Base-by-base conservation (phyloP, 331 rosid species). In the Dryas integrifolia region DNA sequence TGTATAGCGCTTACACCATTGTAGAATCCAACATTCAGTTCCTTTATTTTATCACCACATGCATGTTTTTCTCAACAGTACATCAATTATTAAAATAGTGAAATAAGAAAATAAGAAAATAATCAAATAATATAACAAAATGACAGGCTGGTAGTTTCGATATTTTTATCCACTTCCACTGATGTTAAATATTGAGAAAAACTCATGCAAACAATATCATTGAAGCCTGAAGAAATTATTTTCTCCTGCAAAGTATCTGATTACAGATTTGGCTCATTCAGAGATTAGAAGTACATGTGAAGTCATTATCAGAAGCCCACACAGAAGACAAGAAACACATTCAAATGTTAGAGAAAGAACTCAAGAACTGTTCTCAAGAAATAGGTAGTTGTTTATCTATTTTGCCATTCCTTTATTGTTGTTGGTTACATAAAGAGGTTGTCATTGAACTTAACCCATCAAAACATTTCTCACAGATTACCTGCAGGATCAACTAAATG, bases 291-390 rank as follows among this genome's bases (percentile, higher is more conserved):
- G 72, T 38, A 61, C 86, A 82, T 58, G 93, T 81, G 70, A 85
- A 82, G 13, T 80, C 89, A 51, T 74, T 87, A 52, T 83, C 89
- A 7, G 85, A 80, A 76, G 78, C 84, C 46, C 77, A 60, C 75
- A 65, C 72, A 67, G 86, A 85, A 74, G 95, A 93, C 84, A 86
- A 84, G 88, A 82, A 76, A 70, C 85, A 44, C 71, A 86, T 91
- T 50, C 86, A 86, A 70, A 73, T 67, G 78, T 80, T 91, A 83
- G 91, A 88, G 78, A 86, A 88, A 76, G 95, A 89, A 85, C 78
- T 93, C 48, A 74, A 80, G 76, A 93, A 89, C 80, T 93, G 96
- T 85, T 82, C 83, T 66, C 94, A 91, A 85, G 95, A 93, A 91
- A 87, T 93, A 74, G 97, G 98, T 89, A 74, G 57, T 49, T 62